Evolutionary conservation across 1,284 basidiomycete species (phyloP), one percentile per base, ranked within the genome.

Genomic region (Sanguinoderma infundibulare): DNA sequence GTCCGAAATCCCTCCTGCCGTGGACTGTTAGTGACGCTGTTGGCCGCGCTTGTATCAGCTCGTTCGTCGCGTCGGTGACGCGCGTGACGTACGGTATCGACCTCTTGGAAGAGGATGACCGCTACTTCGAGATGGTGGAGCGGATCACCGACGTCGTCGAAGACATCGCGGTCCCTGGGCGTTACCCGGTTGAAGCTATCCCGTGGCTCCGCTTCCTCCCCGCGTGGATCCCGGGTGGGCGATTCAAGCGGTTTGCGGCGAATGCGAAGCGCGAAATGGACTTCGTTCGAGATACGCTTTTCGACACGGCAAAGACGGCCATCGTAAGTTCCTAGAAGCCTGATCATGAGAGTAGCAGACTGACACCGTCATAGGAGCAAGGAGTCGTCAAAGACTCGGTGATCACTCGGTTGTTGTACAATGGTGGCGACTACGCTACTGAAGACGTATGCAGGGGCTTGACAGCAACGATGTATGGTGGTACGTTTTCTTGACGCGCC

Each of bases 31-130:
- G n/a, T n/a, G n/a, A n/a, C 26, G 28, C 28, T 36, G 8, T 34
- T n/a, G 12, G 7, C 6, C 2, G 5, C 15, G 17, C n/a, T 15
- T 4, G 35, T 24, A 6, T 30, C 36, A 61, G 55, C 22, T 32
- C 51, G 3, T 57, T 61, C n/a, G 53, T 42, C 3, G 44, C 36
- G 0, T 51, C 56, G 15, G 36, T 58, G n/a, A 52, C 59, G 52
- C 38, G 32, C 0, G 30, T 57, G 15, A 56, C 42, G 5, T 62
- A 58, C 28, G 61, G 56, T 0, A 47, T 62, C 28, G 47, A 62
- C 34, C 63, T 68, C 12, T 63, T 1, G 9, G 22, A 53, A 24
- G 34, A 24, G 51, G 28, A 68, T 9, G 73, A 75, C 6, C 30
- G 44, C 5, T 62, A 59, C 10, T 26, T 59, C 15, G 5, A 14